These are phyloP conservation scores for Scolecobasidium constrictum DNA, from an alignment of 2,329 filamentous ascomycete species.

Conservation along the genomic window DNA sequence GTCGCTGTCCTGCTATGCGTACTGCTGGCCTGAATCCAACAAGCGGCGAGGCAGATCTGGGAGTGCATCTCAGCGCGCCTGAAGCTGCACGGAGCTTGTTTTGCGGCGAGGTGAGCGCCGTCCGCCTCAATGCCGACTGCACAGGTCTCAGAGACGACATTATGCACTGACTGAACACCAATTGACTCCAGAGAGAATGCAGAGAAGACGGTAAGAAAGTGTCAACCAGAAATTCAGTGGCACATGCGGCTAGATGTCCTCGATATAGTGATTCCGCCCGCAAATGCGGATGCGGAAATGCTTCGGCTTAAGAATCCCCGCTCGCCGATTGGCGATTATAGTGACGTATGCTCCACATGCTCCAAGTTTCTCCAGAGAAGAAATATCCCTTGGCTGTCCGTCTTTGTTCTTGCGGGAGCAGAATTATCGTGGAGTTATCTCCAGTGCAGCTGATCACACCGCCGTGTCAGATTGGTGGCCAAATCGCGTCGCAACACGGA, in stretches of 20 bases:
- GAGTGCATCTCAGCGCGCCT: not conserved
- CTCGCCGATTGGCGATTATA: not conserved
- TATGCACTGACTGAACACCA: not conserved
- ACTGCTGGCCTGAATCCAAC: conserved; percentile 20
- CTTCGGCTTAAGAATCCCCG: not conserved
- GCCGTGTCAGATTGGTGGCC: too few species aligned
- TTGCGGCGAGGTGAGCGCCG: not conserved
- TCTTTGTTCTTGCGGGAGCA: too few species aligned
- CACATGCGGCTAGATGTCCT: not conserved
- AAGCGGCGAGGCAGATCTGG: conserved; percentile 3
- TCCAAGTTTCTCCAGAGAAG: too few species aligned
- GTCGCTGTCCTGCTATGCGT: conserved; percentile 26
- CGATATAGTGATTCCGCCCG: not conserved
- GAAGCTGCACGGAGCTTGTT: not conserved
- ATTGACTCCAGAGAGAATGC: not conserved
- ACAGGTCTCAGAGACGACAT: not conserved
- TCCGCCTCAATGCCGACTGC: not conserved
- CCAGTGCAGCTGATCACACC: too few species aligned
- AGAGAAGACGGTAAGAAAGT: not conserved
- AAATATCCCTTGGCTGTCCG: too few species aligned
- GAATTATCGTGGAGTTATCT: too few species aligned
- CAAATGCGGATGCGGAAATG: not conserved
- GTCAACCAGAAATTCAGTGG: too few species aligned
- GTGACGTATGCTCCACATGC: too few species aligned
- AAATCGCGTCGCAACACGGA: too few species aligned